Percentiles rank a stretch among this genome's conserved stretches.
Conservation (phyloP, 2,329 filamentous ascomycete genomes). For the Falciphora oryzae region DNA sequence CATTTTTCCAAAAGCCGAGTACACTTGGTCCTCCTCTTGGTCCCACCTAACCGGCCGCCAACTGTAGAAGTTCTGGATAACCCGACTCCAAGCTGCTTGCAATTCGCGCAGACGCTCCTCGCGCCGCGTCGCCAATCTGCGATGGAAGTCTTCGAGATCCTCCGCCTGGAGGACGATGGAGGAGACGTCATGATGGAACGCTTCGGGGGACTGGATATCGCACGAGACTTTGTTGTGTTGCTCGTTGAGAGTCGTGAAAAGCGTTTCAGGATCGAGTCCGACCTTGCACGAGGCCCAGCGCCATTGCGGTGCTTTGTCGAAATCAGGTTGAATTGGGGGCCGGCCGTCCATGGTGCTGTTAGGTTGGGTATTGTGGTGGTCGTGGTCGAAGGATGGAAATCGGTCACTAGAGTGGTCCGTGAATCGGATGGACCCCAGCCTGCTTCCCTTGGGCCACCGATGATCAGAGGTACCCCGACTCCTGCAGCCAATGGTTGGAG, state of each 20-base stretch:
- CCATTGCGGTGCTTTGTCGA: not conserved
- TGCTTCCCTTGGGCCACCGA: no score
- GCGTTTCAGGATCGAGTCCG: slow-evolving; percentile 1
- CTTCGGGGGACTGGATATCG: slow-evolving; percentile 1
- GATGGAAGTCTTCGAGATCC: slow-evolving; percentile 2
- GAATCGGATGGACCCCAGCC: no score
- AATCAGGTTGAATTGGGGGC: not conserved
- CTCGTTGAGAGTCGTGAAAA: not conserved
- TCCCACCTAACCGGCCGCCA: not conserved
- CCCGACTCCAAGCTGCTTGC: not conserved
- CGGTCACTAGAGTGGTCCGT: no score
- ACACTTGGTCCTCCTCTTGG: not conserved
- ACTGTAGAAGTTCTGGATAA: not conserved
- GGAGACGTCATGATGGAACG: slow-evolving; percentile 4
- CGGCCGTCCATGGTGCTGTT: slow-evolving; percentile 1
- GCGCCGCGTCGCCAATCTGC: not conserved
- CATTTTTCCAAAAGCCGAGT: slow-evolving; percentile 1
- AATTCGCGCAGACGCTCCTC: slow-evolving; percentile 3
- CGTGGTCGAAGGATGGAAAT: no score
- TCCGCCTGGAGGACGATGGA: slow-evolving; percentile 2
- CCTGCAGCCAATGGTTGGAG: no score
- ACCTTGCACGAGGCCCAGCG: slow-evolving; percentile 2
- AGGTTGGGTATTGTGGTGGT: no score
- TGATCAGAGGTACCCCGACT: no score
- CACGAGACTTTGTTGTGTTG: slow-evolving; percentile 1